Evolutionary conservation across 192 early-diverging fungal genomes (phyloP), one percentile per base, ranked within the genome.

Genomic region (Mortierella antarctica): DNA sequence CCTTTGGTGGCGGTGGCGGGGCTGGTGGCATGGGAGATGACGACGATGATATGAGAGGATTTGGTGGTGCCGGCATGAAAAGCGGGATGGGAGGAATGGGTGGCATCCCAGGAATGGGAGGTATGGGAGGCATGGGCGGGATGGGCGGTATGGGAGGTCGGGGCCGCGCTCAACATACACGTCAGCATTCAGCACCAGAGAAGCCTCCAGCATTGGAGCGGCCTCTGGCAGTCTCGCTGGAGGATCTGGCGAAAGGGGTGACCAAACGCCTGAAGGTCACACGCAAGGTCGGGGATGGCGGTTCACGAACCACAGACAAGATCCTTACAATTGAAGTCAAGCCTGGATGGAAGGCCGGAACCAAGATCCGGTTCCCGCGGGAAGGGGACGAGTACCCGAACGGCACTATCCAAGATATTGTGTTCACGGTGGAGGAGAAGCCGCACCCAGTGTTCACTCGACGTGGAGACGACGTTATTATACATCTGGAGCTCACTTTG

Each of bases 311-410:
- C 12, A 62, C 90, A 0, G 95, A 96, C 70, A 97, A 98, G 85
- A 85, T 97, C 10, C 83, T 99, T 20, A 87, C 87, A 53, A 89
- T 99, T 57, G 83, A 93, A 58, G 82, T 99, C 83, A 97, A 95
- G 82, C 92, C 96, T 13, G 97, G 98, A 4, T 96, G 97, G 96
- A 98, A 99, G 84, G 94, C 95, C 7, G 98, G 97, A 14, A 97
- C 97, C 61, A 99, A 98, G 83, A 89, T 99, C 79, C 92, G 91
- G 21, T 99, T 95, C 85, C 85, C 91, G 6, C 90, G 88, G 10
- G 93, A 97, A 71, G 98, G 98, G 45, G 96, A 97, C 79, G 95
- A 97, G 67, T 62, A 92, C 10, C 89, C 92, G 53, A 83, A 87
- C 61, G 96, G 95, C 12, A 84, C 86, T 41, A 71, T 89, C 6